These are phyloP conservation scores for Ogataea salicorniae DNA, from an alignment of 805 yeast genomes.

Conservation along the genomic window DNA sequence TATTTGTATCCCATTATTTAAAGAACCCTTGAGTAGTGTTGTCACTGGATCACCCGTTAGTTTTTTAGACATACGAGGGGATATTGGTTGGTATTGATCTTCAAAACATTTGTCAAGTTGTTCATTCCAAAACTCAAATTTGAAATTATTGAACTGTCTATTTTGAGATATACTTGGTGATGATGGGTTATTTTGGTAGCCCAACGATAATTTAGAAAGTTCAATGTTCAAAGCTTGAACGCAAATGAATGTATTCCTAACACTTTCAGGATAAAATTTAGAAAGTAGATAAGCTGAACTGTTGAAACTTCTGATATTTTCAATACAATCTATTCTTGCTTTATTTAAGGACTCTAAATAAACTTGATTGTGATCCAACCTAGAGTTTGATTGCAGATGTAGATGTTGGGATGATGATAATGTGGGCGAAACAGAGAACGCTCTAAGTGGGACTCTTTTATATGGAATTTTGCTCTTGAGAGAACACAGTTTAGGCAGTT, in stretches of 20 bases:
- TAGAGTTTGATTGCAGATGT: background rate
- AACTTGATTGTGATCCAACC: background rate
- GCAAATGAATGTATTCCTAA: slow-evolving; percentile 59
- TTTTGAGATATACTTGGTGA: slow-evolving; percentile 29
- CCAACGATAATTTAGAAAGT: slow-evolving; percentile 31
- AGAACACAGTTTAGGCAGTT: too few relatives aligned
- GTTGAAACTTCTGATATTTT: slow-evolving; percentile 45
- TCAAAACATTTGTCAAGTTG: slow-evolving; percentile 42
- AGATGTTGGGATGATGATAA: too few relatives aligned
- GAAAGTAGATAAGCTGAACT: slow-evolving; percentile 60
- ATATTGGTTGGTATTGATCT: background rate
- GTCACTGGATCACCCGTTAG: slow-evolving; percentile 55
- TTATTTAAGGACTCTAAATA: slow-evolving; percentile 15
- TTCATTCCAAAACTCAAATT: slow-evolving; percentile 74
- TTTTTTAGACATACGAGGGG: background rate
- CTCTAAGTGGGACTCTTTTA: too few relatives aligned
- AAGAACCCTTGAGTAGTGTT: slow-evolving; percentile 48
- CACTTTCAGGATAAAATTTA: slow-evolving; percentile 62
- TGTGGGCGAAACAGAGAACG: too few relatives aligned
- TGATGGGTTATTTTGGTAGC: slow-evolving; percentile 16
- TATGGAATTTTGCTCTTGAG: too few relatives aligned
- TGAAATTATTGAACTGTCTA: slow-evolving; percentile 40
- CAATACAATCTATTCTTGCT: slow-evolving; percentile 42
- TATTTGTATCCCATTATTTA: slow-evolving; percentile 44
- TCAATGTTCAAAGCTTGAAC: slow-evolving; percentile 63